Evolutionary conservation across 352 stramenopile genomes (phyloP).

Genomic region (Hyaloperonospora brassicae): DNA sequence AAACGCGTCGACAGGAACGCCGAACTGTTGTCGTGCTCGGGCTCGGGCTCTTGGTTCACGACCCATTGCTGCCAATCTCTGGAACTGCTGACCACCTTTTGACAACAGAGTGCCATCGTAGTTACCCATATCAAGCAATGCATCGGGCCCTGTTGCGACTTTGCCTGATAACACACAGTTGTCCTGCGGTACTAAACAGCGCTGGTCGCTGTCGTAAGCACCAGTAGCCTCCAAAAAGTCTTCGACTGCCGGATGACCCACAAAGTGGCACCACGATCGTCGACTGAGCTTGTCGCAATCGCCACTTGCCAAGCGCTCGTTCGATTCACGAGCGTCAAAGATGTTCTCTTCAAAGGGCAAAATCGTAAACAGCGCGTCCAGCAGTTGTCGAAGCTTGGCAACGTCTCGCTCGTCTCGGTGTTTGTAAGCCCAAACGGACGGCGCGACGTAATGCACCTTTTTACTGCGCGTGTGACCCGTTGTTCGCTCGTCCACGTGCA

Average conservation of each 20-base stretch:
- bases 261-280: conserved; percentile 44
- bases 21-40: conserved; percentile 12
- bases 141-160: conserved; percentile 9
- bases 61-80: conserved; percentile 15
- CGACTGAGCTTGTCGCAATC: neutral
- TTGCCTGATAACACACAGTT: neutral
- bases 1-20: conserved; percentile 31
- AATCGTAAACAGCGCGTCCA: conserved; percentile 65
- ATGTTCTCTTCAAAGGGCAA: conserved; percentile 59
- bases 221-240: conserved; percentile 50
- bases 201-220: conserved; percentile 21
- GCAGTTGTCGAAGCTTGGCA: conserved; percentile 26
- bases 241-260: conserved; percentile 60
- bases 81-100: conserved; percentile 11
- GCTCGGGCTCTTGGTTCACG: conserved; percentile 6
- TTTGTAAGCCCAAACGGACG: conserved; percentile 69
- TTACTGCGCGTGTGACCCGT: conserved; percentile 13
- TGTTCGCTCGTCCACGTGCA: conserved; percentile 19
- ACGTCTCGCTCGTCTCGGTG: conserved; percentile 36
- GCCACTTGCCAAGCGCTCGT: neutral
- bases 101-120: conserved; percentile 12
- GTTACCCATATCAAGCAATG: conserved; percentile 26
- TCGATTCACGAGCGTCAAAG: conserved; percentile 21
- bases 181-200: neutral
- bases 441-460: conserved; percentile 72